Evolutionary conservation across 2,329 filamentous ascomycete species (phyloP).

Genomic region (Verticillium alfalfae): DNA sequence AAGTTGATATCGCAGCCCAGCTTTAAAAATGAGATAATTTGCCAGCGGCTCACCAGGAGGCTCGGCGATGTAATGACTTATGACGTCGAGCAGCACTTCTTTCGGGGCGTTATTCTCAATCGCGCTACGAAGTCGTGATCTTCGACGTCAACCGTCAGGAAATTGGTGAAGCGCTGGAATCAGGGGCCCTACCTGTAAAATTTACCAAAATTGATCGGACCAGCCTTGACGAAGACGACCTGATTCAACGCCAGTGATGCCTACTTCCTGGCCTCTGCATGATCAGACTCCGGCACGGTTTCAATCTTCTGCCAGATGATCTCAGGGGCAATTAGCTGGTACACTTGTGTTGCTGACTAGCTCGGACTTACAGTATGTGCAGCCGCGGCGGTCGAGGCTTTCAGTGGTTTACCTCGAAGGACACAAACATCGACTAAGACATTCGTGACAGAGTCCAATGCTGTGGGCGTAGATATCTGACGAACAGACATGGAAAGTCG

Average conservation of each 20-base stretch:
- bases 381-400: slow-evolving; percentile 57
- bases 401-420: slow-evolving; percentile 41
- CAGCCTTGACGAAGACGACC: slow-evolving; percentile 56
- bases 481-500: slow-evolving; percentile 60
- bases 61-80: slow-evolving; percentile 52
- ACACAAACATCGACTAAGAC: slow-evolving; percentile 26
- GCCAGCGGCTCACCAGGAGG: slow-evolving; percentile 59
- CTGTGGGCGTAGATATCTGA: slow-evolving; percentile 17
- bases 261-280: not conserved
- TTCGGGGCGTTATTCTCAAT: slow-evolving; percentile 49
- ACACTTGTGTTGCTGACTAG: too few species aligned
- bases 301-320: slow-evolving; percentile 80
- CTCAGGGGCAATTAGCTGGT: slow-evolving; percentile 30
- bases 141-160: slow-evolving; percentile 25
- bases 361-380: slow-evolving; percentile 55
- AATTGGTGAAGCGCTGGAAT: not conserved
- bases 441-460: slow-evolving; percentile 8
- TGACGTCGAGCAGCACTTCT: slow-evolving; percentile 46
- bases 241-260: not conserved
- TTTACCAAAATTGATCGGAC: slow-evolving; percentile 61
- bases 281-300: slow-evolving; percentile 27
- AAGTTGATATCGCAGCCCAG: slow-evolving; percentile 57
- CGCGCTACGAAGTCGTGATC: slow-evolving; percentile 69
- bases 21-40: slow-evolving; percentile 70
- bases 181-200: slow-evolving; percentile 50